Conservation (phyloP, 345 rosid genomes). For the Clausena lansium region DNA sequence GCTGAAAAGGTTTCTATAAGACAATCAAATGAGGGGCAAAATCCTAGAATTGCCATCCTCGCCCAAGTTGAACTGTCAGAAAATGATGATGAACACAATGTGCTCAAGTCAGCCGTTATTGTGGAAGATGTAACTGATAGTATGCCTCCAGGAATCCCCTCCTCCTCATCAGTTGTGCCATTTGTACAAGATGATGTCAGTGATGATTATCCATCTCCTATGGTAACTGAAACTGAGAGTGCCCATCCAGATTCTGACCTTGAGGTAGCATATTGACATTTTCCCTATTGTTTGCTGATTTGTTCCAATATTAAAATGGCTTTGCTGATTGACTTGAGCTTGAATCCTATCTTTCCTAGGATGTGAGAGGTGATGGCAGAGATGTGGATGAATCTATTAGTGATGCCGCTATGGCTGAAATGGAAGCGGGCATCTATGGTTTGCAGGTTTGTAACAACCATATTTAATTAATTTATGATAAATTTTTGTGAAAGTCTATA, state of each 20-base stretch:
- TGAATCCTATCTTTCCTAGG: constrained; percentile 34
- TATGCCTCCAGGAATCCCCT: constrained; percentile 33
- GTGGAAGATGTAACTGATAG: constrained; percentile 73
- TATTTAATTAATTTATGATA: background rate
- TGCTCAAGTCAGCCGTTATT: constrained; percentile 27
- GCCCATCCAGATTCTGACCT: constrained; percentile 30
- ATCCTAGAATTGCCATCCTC: constrained; percentile 24
- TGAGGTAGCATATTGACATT: constrained; percentile 45
- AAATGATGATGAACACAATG: constrained; percentile 21
- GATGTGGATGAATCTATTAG: constrained; percentile 43
- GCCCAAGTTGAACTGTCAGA: constrained; percentile 30
- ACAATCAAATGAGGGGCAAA: constrained; percentile 2
- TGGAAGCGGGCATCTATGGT: constrained; percentile 71
- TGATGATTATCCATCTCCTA: constrained; percentile 32
- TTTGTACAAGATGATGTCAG: constrained; percentile 38
- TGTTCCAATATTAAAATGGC: background rate
- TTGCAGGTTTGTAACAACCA: constrained; percentile 53
- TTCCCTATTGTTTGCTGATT: background rate
- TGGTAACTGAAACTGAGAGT: constrained; percentile 30
- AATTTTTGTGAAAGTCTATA: background rate
- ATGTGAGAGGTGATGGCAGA: constrained; percentile 29
- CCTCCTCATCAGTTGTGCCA: constrained; percentile 39
- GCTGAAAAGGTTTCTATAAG: background rate
- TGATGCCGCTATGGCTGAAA: constrained; percentile 66
- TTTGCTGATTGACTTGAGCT: constrained; percentile 14